A percentile compares a stretch with the other conserved stretches of the same genome.
Conservation (phyloP, 2,329 filamentous ascomycete species). For the Botryotinia globosa region DNA sequence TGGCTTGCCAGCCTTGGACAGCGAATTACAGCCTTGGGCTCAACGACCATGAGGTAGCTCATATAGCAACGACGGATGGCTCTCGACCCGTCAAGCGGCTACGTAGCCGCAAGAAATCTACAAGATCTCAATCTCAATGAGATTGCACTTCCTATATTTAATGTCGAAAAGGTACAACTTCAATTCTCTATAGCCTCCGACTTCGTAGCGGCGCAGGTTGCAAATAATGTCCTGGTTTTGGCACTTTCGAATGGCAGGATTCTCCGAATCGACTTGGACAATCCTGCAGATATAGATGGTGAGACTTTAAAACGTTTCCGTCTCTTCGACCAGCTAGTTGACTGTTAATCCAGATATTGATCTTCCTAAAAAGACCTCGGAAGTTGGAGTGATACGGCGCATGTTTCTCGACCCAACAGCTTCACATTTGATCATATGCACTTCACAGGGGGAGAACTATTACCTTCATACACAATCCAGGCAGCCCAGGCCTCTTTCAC, state of each 20-base stretch:
- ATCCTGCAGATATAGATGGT: constrained; percentile 93
- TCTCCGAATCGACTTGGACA: constrained; percentile 88
- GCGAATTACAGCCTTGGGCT: constrained; percentile 32
- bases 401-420: constrained; percentile 98
- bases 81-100: constrained; percentile 68
- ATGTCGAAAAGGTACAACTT: constrained; percentile 86
- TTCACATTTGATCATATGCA: constrained; percentile 89
- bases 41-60: constrained; percentile 35
- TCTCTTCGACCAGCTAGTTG: constrained; percentile 5
- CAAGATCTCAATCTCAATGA: constrained; percentile 58
- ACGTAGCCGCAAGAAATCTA: constrained; percentile 62
- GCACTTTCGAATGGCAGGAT: constrained; percentile 91
- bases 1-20: constrained; percentile 29
- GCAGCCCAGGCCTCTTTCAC: constrained; percentile 75
- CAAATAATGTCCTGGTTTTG: constrained; percentile 93
- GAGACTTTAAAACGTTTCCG: constrained; percentile 27
- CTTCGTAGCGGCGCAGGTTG: constrained; percentile 94
- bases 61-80: constrained; percentile 53
- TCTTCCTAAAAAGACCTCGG: constrained; percentile 86
- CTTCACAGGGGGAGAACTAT: constrained; percentile 90
- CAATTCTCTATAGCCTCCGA: constrained; percentile 93
- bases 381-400: constrained; percentile 87
- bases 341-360: constrained; percentile 72
- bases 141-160: constrained; percentile 80
- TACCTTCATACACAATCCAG: constrained; percentile 95